A percentile compares a stretch with the other conserved stretches of the same genome.
phyloP scores from a whole-genome alignment of 352 stramenopile species.

The Phytophthora multivora region DNA sequence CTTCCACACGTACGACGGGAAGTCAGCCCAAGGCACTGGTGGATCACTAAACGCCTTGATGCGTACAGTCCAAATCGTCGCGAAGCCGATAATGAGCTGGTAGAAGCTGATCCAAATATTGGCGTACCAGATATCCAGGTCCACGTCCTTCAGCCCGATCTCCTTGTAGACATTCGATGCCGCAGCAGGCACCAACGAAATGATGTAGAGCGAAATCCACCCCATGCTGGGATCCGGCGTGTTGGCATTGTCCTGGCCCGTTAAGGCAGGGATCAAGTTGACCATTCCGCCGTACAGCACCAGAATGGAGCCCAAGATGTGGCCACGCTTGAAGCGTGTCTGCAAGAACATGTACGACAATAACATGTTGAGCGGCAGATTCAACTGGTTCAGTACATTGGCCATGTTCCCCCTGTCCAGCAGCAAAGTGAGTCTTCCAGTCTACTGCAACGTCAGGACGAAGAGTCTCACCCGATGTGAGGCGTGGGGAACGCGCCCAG shows the following conservation, averaged over 20 bases:
- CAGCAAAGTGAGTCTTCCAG: constrained; percentile 1
- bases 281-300: constrained; percentile 87
- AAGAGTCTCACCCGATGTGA: constrained; percentile 68
- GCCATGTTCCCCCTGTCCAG: constrained; percentile 72
- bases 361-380: constrained; percentile 89
- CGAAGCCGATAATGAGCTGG: constrained; percentile 73
- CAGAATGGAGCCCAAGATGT: constrained; percentile 85
- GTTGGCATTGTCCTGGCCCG: constrained; percentile 64
- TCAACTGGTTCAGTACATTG: constrained; percentile 87
- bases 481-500: constrained; percentile 82
- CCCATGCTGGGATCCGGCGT: constrained; percentile 73
- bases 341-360: constrained; percentile 80
- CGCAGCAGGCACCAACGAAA: constrained; percentile 70
- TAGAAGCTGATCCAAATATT: constrained; percentile 89
- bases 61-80: constrained; percentile 81
- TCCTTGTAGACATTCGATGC: constrained; percentile 91
- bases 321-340: constrained; percentile 81
- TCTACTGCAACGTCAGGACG: neutral
- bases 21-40: constrained; percentile 74
- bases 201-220: constrained; percentile 83
- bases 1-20: constrained; percentile 67
- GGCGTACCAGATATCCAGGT: constrained; percentile 89
- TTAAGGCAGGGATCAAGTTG: constrained; percentile 83
- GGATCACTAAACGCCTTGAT: constrained; percentile 83
- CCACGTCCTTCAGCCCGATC: constrained; percentile 87